Base-by-base conservation (phyloP, 2,329 filamentous ascomycete species). In the Hymenoscyphus fraxineus region DNA sequence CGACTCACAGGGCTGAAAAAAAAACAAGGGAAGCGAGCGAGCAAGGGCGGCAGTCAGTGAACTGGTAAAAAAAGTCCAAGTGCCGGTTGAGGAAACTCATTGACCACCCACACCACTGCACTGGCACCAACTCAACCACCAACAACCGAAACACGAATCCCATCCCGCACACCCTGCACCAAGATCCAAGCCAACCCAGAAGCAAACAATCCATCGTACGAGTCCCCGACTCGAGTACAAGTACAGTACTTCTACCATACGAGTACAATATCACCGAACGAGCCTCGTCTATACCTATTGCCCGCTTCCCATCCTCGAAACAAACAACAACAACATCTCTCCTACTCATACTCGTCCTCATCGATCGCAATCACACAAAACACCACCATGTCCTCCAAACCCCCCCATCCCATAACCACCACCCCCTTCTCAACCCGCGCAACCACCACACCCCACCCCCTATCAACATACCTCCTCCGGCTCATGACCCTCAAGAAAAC, bases 401-500 rank as follows among this genome's bases (percentile, higher is more conserved):
- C 66, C 44, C 44, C 58, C 16, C 64, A 70, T 47, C 60, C 68
- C 64, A 66, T 72, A 57, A 69, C 69, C 12, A 70, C 64, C 64
- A 57, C 58, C 35, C 66, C 71, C n/a, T 75, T 69, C 58, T 62
- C 67, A 13, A 65, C 68, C 9, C 69, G 73, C 38, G 72, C 71
- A 47, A 59, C 68, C 22, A 67, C 60, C 15, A 60, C 80, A 68
- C 77, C 79, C 65, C 86, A 89, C 69, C 86, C 86, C 38, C 80
- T 89, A 66, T 81, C 81, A 58, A 77, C 80, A 61, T 88, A 89
- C 71, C 83, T 89, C 40, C 80, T 86, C 72, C 84, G 85, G 61
- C 79, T 89, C 67, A 89, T 89, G 86, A 82, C 84, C 65, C 77
- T 88, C 69, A 89, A 89, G 77, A 80, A 83, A 47, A 88, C 86